Evolutionary conservation across 2,329 filamentous ascomycete species (phyloP).

Genomic region (Phialemoniopsis sp.): DNA sequence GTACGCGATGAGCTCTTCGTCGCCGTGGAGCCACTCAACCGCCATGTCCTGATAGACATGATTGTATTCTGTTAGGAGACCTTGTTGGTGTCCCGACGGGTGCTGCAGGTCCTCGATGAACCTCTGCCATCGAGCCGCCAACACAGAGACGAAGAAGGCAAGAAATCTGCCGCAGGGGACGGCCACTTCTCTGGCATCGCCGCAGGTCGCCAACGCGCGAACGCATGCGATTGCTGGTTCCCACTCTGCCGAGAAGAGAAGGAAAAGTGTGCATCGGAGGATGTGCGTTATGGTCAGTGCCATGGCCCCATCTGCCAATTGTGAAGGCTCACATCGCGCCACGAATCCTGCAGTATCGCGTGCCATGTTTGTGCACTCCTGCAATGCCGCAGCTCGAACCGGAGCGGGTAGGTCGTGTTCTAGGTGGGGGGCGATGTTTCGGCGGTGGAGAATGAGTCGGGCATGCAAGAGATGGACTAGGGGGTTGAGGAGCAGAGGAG

Average conservation of each 20-base stretch:
- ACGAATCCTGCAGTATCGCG: constrained; percentile 77
- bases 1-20: constrained; percentile 88
- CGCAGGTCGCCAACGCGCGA: constrained; percentile 66
- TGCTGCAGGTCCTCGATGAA: constrained; percentile 5
- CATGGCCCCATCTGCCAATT: constrained; percentile 64
- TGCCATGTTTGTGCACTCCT: constrained; percentile 70
- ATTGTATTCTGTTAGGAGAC: constrained; percentile 12
- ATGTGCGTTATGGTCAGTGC: constrained; percentile 77
- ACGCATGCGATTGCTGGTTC: constrained; percentile 70
- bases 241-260: constrained; percentile 71
- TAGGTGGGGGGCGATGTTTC: constrained; percentile 76
- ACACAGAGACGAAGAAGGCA: constrained; percentile 69
- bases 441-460: constrained; percentile 81
- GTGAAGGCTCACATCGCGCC: constrained; percentile 53
- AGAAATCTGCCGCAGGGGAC: constrained; percentile 77
- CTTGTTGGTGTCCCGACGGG: constrained; percentile 12
- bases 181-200: constrained; percentile 68
- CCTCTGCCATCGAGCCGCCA: constrained; percentile 37
- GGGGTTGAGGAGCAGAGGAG: constrained; percentile 70
- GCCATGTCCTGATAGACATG: constrained; percentile 19
- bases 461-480: constrained; percentile 77
- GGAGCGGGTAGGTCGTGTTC: constrained; percentile 35
- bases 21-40: constrained; percentile 26
- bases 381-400: constrained; percentile 67
- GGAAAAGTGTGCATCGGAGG: constrained; percentile 79